Evolutionary conservation across 306 rosid genomes (phyloP), one percentile per base, ranked within the genome.

Genomic region (Vigna reflexopilosa): DNA sequence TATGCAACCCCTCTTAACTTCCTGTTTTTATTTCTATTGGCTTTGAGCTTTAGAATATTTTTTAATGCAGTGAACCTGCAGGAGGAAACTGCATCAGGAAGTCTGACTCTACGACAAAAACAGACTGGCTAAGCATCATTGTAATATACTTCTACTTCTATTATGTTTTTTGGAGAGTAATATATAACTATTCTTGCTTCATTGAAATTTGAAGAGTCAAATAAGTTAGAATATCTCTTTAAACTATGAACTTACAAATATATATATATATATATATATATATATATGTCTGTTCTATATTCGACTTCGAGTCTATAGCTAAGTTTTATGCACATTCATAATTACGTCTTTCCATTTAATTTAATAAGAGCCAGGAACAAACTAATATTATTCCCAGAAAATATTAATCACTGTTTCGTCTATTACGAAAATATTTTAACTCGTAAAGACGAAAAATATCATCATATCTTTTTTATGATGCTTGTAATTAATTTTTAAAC

Each of bases 111-210:
- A 80, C 89, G 5, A 63, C 54, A 72, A 90, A 86, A 84, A 91
- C 97, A 70, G 98, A 95, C 85, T 95, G 99, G 99, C 92, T 93
- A 64, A 88, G 93, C 81, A 84, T 89, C 80, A 95, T 95, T 84
- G 99, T 95, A 88, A 85, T 84, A 56, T 64, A n/a, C n/a, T 34
- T 63, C 48, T 36, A 36, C 38, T 34, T 63, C 28, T 63, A n/a
- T 6, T 28, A 1, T 61, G 40, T 15, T 30, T 13, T 28, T 61
- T 28, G 8, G 38, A 2, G 42, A 30, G 67, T 61, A 61, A 61
- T 14, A 61, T 14, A 67, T 61, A 7, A 44, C 63, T 12, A 61
- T 84, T 69, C 67, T 38, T 69, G 67, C 49, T 74, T 40, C 12
- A 62, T 38, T 40, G 45, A 83, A 54, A 63, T 51, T 72, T 72